Evolutionary conservation across 2,329 filamentous ascomycete genomes (phyloP).

Genomic region (Fonsecaea pedrosoi): DNA sequence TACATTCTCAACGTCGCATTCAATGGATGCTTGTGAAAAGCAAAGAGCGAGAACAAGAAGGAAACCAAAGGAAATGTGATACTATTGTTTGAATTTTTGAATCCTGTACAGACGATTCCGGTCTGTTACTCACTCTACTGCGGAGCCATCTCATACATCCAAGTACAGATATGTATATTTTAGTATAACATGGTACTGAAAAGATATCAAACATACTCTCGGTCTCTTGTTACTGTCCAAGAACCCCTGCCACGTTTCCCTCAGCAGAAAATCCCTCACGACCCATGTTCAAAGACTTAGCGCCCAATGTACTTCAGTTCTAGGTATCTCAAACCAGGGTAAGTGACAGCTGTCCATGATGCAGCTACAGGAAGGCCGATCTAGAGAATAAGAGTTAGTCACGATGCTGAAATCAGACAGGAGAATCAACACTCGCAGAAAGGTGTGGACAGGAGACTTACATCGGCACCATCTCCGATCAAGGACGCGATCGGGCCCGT

Average conservation of each 20-base stretch:
- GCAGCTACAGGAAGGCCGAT: conserved; percentile 69
- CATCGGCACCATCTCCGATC: conserved; percentile 65
- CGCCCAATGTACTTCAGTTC: conserved; percentile 52
- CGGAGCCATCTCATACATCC: background rate
- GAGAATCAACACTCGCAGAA: background rate
- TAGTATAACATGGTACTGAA: background rate
- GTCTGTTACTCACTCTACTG: background rate
- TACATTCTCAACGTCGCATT: background rate
- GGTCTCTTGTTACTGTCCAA: background rate
- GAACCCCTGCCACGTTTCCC: background rate
- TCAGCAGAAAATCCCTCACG: background rate
- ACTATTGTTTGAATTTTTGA: background rate
- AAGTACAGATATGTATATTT: background rate
- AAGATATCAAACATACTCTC: background rate
- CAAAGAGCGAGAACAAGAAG: background rate
- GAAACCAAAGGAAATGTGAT: background rate
- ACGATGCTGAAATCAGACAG: background rate
- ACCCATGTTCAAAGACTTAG: background rate
- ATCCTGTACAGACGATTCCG: background rate
- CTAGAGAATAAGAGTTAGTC: conserved; percentile 55
- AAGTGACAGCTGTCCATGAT: conserved; percentile 64
- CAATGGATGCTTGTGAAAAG: background rate
- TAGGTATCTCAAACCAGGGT: conserved; percentile 59
- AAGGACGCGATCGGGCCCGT: conserved; percentile 66
- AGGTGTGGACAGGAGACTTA: conserved; percentile 8